phyloP scores from a whole-genome alignment of 2,329 filamentous ascomycete genomes.

The Apiospora sp. region DNA sequence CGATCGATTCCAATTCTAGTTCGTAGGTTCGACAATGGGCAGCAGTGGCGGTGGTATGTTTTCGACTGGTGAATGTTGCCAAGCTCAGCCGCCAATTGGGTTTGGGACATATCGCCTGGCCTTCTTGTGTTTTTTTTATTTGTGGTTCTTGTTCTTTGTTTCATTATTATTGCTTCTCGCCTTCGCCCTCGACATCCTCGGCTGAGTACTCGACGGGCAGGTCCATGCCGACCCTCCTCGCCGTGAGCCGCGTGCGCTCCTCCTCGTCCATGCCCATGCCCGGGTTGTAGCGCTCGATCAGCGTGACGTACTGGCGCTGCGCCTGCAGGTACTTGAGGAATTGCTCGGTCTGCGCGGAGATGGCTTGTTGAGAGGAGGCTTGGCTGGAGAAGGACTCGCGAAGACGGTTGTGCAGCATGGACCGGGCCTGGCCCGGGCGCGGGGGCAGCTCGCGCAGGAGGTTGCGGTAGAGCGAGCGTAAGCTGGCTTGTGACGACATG shows the following conservation, averaged over 20 bases:
- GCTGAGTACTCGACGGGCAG: constrained; percentile 70
- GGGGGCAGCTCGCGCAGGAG: constrained; percentile 89
- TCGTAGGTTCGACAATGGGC: neutral
- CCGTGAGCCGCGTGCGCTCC: constrained; percentile 84
- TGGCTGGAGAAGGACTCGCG: constrained; percentile 65
- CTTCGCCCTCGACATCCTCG: neutral
- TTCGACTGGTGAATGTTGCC: neutral
- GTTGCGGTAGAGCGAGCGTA: constrained; percentile 85
- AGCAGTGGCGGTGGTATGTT: neutral
- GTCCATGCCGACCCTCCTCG: constrained; percentile 89
- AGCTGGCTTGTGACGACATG: constrained; percentile 50
- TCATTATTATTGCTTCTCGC: neutral
- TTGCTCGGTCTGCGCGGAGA: constrained; percentile 79
- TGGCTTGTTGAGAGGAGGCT: constrained; percentile 51
- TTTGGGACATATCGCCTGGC: neutral
- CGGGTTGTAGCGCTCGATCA: constrained; percentile 93
- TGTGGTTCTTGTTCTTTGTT: neutral
- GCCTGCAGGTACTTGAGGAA: constrained; percentile 81
- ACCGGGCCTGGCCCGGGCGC: constrained; percentile 63
- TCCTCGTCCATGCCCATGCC: constrained; percentile 87
- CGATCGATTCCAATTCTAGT: neutral
- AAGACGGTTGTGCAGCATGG: constrained; percentile 74
- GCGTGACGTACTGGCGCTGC: constrained; percentile 82
- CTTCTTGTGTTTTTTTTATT: neutral
- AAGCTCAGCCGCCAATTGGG: neutral